These are phyloP conservation scores for Combretum micranthum DNA, from an alignment of 345 rosid genomes.

Conservation along the genomic window DNA sequence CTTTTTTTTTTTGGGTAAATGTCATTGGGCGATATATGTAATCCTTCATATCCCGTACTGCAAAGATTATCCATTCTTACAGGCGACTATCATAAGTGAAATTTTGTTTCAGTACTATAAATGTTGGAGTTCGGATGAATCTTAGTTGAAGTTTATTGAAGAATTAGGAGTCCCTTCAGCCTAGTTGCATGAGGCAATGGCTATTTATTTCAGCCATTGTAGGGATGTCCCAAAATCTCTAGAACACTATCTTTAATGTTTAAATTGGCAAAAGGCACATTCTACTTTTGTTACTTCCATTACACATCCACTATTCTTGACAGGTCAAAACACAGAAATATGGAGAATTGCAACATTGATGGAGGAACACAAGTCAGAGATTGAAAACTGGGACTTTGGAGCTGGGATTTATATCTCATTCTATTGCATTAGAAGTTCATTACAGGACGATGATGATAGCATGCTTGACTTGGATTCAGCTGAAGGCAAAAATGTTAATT, in stretches of 20 bases:
- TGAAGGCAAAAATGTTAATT: no score
- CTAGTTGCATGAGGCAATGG: conserved; percentile 35
- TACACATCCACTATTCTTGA: conserved; percentile 60
- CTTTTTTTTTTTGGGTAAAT: conserved; percentile 88
- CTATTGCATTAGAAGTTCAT: conserved; percentile 57
- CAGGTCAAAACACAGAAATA: conserved; percentile 71
- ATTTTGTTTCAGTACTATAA: no score
- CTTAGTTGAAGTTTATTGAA: conserved; percentile 67
- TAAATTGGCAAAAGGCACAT: conserved; percentile 91
- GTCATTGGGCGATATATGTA: no score
- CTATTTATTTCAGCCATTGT: conserved; percentile 60
- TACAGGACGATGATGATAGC: conserved; percentile 41
- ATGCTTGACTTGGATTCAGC: conserved; percentile 54
- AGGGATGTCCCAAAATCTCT: conserved; percentile 70
- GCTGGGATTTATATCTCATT: conserved; percentile 79
- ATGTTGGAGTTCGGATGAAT: conserved; percentile 71
- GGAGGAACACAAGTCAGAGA: conserved; percentile 90
- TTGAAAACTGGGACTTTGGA: conserved; percentile 96
- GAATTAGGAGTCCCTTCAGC: conserved; percentile 60
- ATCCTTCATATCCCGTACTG: no score
- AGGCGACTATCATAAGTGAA: no score
- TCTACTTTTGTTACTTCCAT: conserved; percentile 67
- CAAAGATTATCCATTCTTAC: no score
- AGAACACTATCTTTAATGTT: conserved; percentile 77
- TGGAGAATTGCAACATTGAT: conserved; percentile 71